These are phyloP conservation scores for Plenodomus tracheiphilus DNA, from an alignment of 2,329 filamentous ascomycete genomes.

Conservation along the genomic window DNA sequence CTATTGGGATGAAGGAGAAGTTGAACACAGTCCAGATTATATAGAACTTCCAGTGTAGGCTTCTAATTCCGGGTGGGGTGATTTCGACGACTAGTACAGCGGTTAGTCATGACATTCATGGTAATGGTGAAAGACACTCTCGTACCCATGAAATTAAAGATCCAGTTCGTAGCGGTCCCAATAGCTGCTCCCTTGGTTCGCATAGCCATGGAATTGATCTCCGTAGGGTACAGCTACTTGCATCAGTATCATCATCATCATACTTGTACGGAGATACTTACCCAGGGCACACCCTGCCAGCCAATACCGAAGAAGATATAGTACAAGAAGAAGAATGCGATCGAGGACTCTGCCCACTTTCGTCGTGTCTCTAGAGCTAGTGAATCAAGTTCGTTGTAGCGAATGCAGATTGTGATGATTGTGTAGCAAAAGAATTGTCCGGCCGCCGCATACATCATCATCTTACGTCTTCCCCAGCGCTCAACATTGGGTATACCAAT, in stretches of 20 bases:
- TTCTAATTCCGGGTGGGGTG: constrained; percentile 50
- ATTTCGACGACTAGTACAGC: constrained; percentile 32
- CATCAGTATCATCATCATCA: not conserved
- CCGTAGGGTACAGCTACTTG: constrained; percentile 48
- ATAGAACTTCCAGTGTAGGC: constrained; percentile 48
- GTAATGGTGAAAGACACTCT: not conserved
- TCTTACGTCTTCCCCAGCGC: constrained; percentile 58
- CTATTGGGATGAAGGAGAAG: constrained; percentile 51
- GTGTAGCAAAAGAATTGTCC: constrained; percentile 58
- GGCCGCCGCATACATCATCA: constrained; percentile 61
- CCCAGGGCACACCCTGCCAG: constrained; percentile 53
- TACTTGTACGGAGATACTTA: not conserved
- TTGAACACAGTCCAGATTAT: constrained; percentile 54
- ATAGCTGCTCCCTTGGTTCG: constrained; percentile 54
- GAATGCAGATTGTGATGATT: constrained; percentile 56
- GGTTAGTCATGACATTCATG: not conserved
- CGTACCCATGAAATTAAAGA: constrained; percentile 47
- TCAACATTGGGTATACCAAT: constrained; percentile 55
- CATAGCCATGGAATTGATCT: constrained; percentile 56
- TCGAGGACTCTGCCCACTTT: constrained; percentile 46
- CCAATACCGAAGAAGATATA: constrained; percentile 59
- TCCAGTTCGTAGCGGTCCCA: constrained; percentile 57
- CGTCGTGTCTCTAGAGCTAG: constrained; percentile 13
- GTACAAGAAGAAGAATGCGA: constrained; percentile 59
- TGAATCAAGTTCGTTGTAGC: constrained; percentile 42